Evolutionary conservation across 148 eudicot genomes (phyloP).

Genomic region (Amaranthus hypochondriacus): DNA sequence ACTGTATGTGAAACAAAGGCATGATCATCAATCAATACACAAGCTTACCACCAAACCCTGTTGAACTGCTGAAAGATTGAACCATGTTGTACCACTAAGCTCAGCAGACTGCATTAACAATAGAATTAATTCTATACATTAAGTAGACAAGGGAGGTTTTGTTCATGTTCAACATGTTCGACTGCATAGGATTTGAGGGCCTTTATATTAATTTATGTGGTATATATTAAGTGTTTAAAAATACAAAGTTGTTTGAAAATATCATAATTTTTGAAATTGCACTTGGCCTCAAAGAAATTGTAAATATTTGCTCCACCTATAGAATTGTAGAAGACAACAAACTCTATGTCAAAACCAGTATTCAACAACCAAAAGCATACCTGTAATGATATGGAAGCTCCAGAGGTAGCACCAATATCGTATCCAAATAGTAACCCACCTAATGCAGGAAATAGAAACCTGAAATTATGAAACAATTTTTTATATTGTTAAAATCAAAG

Average conservation of each 20-base stretch:
- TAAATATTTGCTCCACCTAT: neutral
- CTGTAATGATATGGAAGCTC: constrained; percentile 90
- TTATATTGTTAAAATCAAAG: too few relatives aligned
- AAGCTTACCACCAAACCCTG: constrained; percentile 90
- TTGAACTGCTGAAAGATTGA: constrained; percentile 81
- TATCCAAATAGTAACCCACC: constrained; percentile 95
- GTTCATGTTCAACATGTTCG: too few relatives aligned
- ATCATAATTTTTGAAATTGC: too few relatives aligned
- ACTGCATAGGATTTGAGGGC: too few relatives aligned
- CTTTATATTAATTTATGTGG: too few relatives aligned
- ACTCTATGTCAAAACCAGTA: neutral
- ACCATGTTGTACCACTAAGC: constrained; percentile 96
- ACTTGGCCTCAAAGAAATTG: too few relatives aligned
- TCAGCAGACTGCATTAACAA: constrained; percentile 70
- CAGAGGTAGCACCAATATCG: constrained; percentile 99
- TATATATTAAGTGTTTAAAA: too few relatives aligned
- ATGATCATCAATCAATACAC: neutral
- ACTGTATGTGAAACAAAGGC: neutral
- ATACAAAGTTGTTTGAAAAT: too few relatives aligned
- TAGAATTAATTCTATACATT: neutral
- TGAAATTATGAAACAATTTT: constrained; percentile 26
- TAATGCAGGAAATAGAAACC: constrained; percentile 90
- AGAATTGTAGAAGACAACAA: neutral
- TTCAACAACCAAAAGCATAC: constrained; percentile 24
- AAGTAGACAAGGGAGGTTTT: neutral